Evolutionary conservation across 139 green algal species (phyloP).

Genomic region (Yamagishiella unicocca): DNA sequence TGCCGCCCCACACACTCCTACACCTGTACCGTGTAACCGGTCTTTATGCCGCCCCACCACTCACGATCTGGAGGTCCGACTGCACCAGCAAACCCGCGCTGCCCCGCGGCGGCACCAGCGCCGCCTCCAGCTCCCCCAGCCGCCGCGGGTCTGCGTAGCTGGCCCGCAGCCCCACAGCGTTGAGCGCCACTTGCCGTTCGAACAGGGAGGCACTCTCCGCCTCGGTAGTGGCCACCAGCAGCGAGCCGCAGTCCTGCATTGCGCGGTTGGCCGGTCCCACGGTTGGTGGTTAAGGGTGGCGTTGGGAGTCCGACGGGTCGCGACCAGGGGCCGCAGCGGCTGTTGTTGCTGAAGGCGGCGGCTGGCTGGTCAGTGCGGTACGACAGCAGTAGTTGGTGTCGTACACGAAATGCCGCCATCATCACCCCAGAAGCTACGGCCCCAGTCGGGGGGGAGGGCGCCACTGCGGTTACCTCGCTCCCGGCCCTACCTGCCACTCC

Average conservation of each 20-base stretch:
- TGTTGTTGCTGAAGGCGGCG: too few species aligned
- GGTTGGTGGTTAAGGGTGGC: too few species aligned
- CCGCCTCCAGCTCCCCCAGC: conserved; percentile 59
- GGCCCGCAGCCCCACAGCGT: conserved; percentile 19
- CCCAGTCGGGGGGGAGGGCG: too few species aligned
- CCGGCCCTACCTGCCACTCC: conserved; percentile 62
- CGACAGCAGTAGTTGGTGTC: too few species aligned
- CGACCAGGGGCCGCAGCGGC: too few species aligned
- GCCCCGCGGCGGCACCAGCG: conserved; percentile 47
- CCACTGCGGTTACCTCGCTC: too few species aligned
- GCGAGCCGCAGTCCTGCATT: conserved; percentile 65
- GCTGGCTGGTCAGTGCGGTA: too few species aligned
- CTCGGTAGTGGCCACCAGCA: conserved; percentile 67
- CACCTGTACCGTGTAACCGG: neutral
- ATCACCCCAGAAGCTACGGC: too few species aligned
- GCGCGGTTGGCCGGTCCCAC: neutral
- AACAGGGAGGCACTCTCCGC: conserved; percentile 53
- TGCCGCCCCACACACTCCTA: neutral
- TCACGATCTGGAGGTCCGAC: conserved; percentile 54
- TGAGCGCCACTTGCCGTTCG: conserved; percentile 28
- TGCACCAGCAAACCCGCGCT: conserved; percentile 57
- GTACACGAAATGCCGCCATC: too few species aligned
- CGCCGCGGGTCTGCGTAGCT: conserved; percentile 15
- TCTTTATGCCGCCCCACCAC: neutral
- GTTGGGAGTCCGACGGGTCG: too few species aligned